Base-by-base conservation (phyloP, 1,284 basidiomycete genomes). In the Apiotrichum mycotoxinovorans region DNA sequence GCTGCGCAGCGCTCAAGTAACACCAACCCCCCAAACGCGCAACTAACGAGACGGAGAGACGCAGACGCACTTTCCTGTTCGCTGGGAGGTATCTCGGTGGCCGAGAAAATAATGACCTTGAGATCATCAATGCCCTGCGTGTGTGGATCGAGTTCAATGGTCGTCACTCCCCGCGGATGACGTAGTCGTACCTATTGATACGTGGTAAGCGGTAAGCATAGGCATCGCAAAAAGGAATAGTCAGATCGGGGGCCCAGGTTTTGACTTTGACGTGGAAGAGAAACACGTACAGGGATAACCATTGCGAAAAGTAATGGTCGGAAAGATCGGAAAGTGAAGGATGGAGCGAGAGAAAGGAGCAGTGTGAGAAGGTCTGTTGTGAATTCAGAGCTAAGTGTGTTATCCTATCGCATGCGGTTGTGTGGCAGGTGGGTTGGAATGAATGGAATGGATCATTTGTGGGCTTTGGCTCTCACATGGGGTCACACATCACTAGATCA, bases 131-230 rank as follows among this genome's bases (percentile, higher is more conserved):
- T 84, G 2, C 85, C 85, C 49, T 83, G 83, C 17, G 74, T 72
- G 2, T 68, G 65, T 3, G 74, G 75, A 26, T 84, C 83, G 51
- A 83, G 65, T 55, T 89, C 84, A 46, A 91, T 76, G 47, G 89
- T 91, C 4, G 85, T 80, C n/a, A 87, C 83, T 26, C 91, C 91
- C 54, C 85, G 83, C 15, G 90, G 87, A 75, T 90, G 87, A 60
- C 89, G 83, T 15, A 93, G 79, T 44, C 90, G 84, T 46, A 92
- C 65, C 74, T 76, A 46, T 15, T n/a, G 35, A 23, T 38, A 38
- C 8, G 15, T 18, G 37, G 37, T 38, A n/a, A n/a, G n/a, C n/a
- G n/a, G 37, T 37, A 15, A 30, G 41, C 40, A 43, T 51, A 30
- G 7, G n/a, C 22, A 44, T 44, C n/a, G 37, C 20, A 22, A 35